phyloP scores from a whole-genome alignment of 192 early-diverging fungal species.

The Phycomyces nitens region DNA sequence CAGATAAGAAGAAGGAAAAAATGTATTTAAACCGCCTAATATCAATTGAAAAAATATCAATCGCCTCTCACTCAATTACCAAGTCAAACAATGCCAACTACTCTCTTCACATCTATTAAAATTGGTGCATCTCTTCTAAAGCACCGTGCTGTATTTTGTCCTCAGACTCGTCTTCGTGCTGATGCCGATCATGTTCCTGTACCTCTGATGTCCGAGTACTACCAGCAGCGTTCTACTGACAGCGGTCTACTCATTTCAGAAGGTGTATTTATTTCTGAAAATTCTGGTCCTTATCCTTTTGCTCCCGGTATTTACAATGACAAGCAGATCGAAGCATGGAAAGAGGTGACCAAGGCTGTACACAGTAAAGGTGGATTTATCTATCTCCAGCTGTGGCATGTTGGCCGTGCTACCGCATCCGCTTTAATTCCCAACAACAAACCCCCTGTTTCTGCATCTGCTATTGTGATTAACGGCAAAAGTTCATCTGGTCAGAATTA shows the following conservation, averaged over 20 bases:
- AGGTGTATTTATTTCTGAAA: conserved; percentile 1
- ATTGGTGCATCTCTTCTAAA: conserved; percentile 6
- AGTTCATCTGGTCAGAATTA: conserved; percentile 4
- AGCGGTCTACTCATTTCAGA: conserved; percentile 15
- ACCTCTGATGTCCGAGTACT: conserved; percentile 15
- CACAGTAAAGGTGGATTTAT: conserved; percentile 53
- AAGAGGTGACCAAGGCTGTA: conserved; percentile 49
- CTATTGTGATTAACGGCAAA: conserved; percentile 11
- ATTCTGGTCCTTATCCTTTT: conserved; percentile 12
- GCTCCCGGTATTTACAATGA: conserved; percentile 37
- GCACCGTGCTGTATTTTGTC: conserved; percentile 20
- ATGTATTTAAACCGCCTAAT: no score
- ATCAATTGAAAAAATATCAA: no score
- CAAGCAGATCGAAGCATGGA: conserved; percentile 48
- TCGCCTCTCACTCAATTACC: no score
- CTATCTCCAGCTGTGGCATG: conserved; percentile 54
- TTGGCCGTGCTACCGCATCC: conserved; percentile 12
- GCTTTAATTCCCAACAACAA: background rate
- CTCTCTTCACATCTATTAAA: conserved; percentile 22
- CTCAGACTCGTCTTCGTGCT: conserved; percentile 18
- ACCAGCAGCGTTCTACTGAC: conserved; percentile 18
- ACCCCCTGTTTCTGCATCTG: conserved; percentile 25
- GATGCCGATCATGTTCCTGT: conserved; percentile 11
- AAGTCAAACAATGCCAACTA: background rate
- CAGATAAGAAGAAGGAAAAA: no score